These are phyloP conservation scores for Chloris gayana DNA, from an alignment of 176 grass and related monocot genomes.

Conservation along the genomic window DNA sequence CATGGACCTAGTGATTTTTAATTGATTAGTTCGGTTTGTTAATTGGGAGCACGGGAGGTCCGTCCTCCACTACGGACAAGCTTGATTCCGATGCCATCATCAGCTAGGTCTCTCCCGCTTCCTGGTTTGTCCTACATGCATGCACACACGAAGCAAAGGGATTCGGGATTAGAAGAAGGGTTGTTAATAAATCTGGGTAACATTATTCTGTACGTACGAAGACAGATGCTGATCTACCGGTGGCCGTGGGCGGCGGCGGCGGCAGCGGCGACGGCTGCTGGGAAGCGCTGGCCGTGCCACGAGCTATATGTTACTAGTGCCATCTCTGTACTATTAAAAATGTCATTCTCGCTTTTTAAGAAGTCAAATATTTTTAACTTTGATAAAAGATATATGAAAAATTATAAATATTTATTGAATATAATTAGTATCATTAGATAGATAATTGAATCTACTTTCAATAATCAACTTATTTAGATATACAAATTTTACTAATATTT, in stretches of 20 bases:
- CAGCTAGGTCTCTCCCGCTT: background rate
- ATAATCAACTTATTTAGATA: too few relatives aligned
- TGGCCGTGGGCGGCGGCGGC: background rate
- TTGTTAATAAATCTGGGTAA: background rate
- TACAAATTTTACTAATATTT: too few relatives aligned
- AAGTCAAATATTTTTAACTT: too few relatives aligned
- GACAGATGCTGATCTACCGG: background rate
- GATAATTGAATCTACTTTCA: too few relatives aligned
- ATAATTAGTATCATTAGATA: too few relatives aligned
- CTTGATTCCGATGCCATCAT: slow-evolving; percentile 26
- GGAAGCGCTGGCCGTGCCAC: background rate
- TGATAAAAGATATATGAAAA: too few relatives aligned
- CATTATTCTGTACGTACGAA: background rate
- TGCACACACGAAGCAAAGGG: background rate
- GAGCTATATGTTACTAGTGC: background rate
- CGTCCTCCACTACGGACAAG: slow-evolving; percentile 33
- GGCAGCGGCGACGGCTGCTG: background rate
- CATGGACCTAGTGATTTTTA: background rate
- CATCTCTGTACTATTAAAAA: too few relatives aligned
- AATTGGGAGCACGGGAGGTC: background rate
- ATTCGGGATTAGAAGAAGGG: background rate
- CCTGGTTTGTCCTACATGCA: background rate
- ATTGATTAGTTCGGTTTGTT: background rate
- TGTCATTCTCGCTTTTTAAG: too few relatives aligned
- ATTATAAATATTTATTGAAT: too few relatives aligned